These are phyloP conservation scores for Vishniacozyma victoriae DNA, from an alignment of 768 basidiomycete species.

Conservation along the genomic window DNA sequence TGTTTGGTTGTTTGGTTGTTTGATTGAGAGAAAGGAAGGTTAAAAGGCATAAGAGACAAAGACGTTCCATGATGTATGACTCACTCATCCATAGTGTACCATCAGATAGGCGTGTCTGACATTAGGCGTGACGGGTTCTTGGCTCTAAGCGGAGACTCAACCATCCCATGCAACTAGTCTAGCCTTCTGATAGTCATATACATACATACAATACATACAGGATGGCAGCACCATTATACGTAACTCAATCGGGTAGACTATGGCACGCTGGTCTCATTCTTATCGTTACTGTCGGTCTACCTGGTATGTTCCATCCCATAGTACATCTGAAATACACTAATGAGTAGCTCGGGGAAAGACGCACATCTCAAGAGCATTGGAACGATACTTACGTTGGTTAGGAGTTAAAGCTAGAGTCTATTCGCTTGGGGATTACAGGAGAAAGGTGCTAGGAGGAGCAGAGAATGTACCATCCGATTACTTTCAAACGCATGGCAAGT, in stretches of 20 bases:
- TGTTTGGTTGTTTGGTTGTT: too few species aligned
- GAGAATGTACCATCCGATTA: conserved; percentile 86
- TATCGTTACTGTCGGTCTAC: conserved; percentile 83
- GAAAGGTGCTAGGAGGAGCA: conserved; percentile 81
- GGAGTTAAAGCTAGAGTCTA: conserved; percentile 94
- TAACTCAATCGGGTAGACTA: conserved; percentile 58
- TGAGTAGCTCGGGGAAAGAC: conserved; percentile 84
- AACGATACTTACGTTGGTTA: conserved; percentile 97
- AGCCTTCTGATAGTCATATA: too few species aligned
- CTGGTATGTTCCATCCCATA: conserved; percentile 49
- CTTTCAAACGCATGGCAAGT: conserved; percentile 66
- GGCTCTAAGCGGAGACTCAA: too few species aligned
- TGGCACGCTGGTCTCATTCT: conserved; percentile 83
- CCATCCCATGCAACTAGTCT: too few species aligned
- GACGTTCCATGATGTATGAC: too few species aligned
- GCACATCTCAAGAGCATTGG: conserved; percentile 88
- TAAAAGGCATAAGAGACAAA: too few species aligned
- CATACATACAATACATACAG: not conserved
- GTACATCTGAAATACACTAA: not conserved
- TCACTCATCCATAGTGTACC: too few species aligned
- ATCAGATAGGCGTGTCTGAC: too few species aligned
- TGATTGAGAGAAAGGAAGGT: too few species aligned
- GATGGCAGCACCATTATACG: conserved; percentile 95
- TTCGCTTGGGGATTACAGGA: conserved; percentile 87
- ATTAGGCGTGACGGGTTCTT: too few species aligned